Percentiles rank a stretch among this genome's conserved stretches.
Evolutionary conservation across 148 eudicot species (phyloP).

Genomic region (Rhododendron kiyosumense): DNA sequence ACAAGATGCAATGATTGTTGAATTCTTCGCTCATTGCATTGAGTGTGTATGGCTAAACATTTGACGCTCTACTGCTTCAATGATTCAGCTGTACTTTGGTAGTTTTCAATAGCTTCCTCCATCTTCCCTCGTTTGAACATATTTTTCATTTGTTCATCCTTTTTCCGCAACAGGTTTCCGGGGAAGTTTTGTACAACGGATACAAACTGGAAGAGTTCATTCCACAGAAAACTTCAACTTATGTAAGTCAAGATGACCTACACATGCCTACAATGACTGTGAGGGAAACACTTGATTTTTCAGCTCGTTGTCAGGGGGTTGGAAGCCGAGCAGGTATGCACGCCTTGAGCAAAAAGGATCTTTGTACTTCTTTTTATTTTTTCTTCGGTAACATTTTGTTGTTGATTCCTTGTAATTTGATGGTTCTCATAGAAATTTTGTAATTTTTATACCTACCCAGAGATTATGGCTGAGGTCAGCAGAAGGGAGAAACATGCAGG

Average conservation of each 20-base stretch:
- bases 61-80: neutral
- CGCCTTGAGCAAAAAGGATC: neutral
- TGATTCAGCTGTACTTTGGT: neutral
- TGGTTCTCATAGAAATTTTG: neutral
- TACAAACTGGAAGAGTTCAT: constrained; percentile 54
- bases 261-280: constrained; percentile 83
- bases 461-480: constrained; percentile 43
- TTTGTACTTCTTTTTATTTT: neutral
- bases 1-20: neutral
- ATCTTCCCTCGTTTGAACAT: neutral
- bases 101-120: neutral
- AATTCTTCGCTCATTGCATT: neutral
- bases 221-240: constrained; percentile 76
- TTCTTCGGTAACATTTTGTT: neutral
- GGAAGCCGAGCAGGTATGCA: constrained; percentile 63
- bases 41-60: neutral
- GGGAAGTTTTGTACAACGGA: constrained; percentile 70
- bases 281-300: constrained; percentile 72
- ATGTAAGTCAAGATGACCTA: constrained; percentile 64
- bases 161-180: constrained; percentile 33
- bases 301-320: constrained; percentile 76
- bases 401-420: constrained; percentile 17
- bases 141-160: neutral
- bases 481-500: constrained; percentile 78
- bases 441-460: no score